A percentile compares a stretch with the other conserved stretches of the same genome.
Conservation (phyloP, 2,329 filamentous ascomycete genomes). For the Botryosphaeria dothidea region DNA sequence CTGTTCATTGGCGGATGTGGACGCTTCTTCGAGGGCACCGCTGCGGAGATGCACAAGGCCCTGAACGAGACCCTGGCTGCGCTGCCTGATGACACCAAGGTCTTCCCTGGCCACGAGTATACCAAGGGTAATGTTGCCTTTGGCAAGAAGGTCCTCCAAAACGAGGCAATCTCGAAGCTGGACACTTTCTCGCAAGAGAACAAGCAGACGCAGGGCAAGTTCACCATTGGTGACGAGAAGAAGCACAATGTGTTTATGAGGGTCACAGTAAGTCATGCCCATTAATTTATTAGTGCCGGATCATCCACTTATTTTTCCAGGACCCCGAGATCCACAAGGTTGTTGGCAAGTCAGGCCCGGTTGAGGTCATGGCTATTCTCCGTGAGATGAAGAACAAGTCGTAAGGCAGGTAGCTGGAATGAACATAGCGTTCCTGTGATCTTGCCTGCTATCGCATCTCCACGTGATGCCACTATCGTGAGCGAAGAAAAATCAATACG, state of each 20-base stretch:
- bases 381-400: constrained; percentile 81
- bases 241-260: constrained; percentile 97
- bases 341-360: constrained; percentile 76
- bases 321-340: constrained; percentile 82
- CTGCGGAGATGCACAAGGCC: constrained; percentile 84
- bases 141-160: constrained; percentile 71
- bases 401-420: background rate
- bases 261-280: constrained; percentile 48
- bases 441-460: background rate
- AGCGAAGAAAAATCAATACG: background rate
- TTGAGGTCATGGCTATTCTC: constrained; percentile 82
- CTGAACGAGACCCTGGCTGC: constrained; percentile 80
- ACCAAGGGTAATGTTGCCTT: constrained; percentile 97
- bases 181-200: constrained; percentile 76
- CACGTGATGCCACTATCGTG: background rate
- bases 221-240: constrained; percentile 98
- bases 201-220: constrained; percentile 88
- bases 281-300: no score
- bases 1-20: constrained; percentile 95
- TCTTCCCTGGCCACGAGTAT: constrained; percentile 96
- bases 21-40: constrained; percentile 90
- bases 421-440: background rate
- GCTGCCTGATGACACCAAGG: constrained; percentile 85
- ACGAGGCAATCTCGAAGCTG: constrained; percentile 71
- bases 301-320: constrained; percentile 34